Conservation (phyloP, 805 yeast genomes). For the Candida alai region DNA sequence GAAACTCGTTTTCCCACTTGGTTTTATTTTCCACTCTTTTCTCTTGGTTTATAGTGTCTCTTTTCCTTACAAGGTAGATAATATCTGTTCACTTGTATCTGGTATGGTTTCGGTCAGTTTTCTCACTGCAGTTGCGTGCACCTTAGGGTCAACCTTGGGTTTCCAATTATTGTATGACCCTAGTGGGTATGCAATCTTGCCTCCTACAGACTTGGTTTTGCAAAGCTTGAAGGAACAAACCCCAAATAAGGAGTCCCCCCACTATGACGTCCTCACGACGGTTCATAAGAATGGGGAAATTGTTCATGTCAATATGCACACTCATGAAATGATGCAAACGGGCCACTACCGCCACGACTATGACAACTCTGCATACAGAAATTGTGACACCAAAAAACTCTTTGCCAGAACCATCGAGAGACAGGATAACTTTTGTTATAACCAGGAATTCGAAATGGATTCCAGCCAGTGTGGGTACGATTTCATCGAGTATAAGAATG, state of each 20-base stretch:
- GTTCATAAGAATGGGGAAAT: constrained; percentile 11
- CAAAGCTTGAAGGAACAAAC: constrained; percentile 7
- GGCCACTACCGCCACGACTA: constrained; percentile 9
- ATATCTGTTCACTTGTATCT: too few species aligned
- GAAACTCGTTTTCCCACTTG: too few species aligned
- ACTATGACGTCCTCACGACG: constrained; percentile 10
- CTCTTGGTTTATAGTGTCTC: neutral
- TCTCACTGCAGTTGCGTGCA: constrained; percentile 5
- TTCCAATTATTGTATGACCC: constrained; percentile 8
- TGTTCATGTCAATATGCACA: constrained; percentile 9
- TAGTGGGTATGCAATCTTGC: constrained; percentile 11
- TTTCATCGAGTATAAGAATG: constrained; percentile 9
- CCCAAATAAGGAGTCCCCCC: neutral
- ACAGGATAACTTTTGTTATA: constrained; percentile 9
- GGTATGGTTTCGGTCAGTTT: constrained; percentile 10
- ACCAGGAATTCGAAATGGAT: constrained; percentile 8
- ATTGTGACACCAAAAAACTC: constrained; percentile 5
- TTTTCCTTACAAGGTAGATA: neutral
- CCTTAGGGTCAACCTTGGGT: constrained; percentile 2
- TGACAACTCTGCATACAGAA: constrained; percentile 9
- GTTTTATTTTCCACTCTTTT: too few species aligned
- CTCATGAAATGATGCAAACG: constrained; percentile 10
- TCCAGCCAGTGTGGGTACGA: constrained; percentile 11
- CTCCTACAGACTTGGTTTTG: constrained; percentile 12
- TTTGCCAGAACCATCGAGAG: constrained; percentile 8